Conservation (phyloP, 305 asterid genomes). For the Solanum chacoense region DNA sequence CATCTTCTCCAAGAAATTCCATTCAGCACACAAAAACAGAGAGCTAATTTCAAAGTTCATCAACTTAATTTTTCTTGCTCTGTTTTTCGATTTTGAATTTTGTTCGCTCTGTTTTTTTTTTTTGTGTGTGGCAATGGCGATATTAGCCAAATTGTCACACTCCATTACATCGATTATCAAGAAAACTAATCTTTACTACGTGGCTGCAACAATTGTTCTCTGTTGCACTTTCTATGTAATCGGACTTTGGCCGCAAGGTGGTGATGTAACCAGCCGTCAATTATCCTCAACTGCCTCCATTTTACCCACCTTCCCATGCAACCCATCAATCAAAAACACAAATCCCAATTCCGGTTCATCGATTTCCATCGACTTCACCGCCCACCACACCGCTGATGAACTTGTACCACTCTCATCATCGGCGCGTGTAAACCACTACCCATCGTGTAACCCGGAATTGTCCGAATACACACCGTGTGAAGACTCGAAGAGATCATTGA, state of each 20-base stretch:
- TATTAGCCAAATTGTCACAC: slow-evolving; percentile 32
- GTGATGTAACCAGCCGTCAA: slow-evolving; percentile 20
- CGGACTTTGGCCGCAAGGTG: slow-evolving; percentile 64
- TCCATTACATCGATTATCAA: slow-evolving; percentile 37
- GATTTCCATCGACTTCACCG: slow-evolving; percentile 45
- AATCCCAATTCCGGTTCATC: background rate
- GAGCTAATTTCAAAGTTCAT: background rate
- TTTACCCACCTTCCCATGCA: slow-evolving; percentile 30
- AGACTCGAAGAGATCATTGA: slow-evolving; percentile 51
- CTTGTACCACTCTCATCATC: slow-evolving; percentile 21
- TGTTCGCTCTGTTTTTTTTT: background rate
- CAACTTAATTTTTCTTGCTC: background rate
- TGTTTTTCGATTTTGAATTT: background rate
- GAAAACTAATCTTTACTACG: slow-evolving; percentile 42
- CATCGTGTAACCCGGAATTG: slow-evolving; percentile 36
- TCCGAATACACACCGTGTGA: slow-evolving; percentile 95
- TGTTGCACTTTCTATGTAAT: slow-evolving; percentile 59
- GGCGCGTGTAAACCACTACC: slow-evolving; percentile 48
- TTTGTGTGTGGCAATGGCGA: slow-evolving; percentile 42
- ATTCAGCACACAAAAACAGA: background rate
- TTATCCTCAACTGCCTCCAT: slow-evolving; percentile 11
- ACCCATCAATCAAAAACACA: background rate
- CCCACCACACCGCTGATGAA: slow-evolving; percentile 61
- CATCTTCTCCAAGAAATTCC: background rate
- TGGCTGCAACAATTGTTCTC: slow-evolving; percentile 37